phyloP scores from a whole-genome alignment of 768 basidiomycete genomes.

The Amanita molliuscula region DNA sequence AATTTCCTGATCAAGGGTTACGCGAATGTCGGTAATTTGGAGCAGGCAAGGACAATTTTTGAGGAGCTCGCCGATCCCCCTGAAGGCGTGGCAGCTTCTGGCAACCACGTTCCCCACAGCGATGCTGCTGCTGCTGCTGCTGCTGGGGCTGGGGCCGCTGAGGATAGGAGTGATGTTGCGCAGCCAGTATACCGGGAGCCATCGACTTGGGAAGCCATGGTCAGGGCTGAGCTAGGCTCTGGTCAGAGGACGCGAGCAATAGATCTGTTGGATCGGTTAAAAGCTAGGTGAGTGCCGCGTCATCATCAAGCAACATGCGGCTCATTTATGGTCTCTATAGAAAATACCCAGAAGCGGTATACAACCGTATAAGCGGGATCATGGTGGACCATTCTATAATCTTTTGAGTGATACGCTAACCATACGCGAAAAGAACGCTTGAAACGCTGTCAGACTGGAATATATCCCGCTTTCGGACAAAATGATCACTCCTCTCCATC shows the following conservation, averaged over 20 bases:
- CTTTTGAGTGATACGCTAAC: slow-evolving; percentile 18
- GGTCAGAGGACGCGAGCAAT: slow-evolving; percentile 65
- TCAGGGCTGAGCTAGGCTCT: slow-evolving; percentile 77
- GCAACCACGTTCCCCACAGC: slow-evolving; percentile 72
- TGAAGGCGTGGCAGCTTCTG: slow-evolving; percentile 75
- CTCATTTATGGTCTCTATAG: slow-evolving; percentile 19
- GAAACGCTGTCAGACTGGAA: no score
- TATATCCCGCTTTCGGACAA: no score
- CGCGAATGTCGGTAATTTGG: slow-evolving; percentile 58
- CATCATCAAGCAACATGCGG: not conserved
- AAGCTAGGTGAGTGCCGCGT: slow-evolving; percentile 44
- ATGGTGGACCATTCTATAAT: slow-evolving; percentile 60
- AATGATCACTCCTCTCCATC: no score
- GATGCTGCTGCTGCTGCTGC: slow-evolving; percentile 28
- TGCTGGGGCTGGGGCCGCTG: not conserved
- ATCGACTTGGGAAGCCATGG: slow-evolving; percentile 94
- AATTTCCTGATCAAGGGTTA: slow-evolving; percentile 75
- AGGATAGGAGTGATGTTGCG: slow-evolving; percentile 12
- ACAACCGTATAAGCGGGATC: slow-evolving; percentile 71
- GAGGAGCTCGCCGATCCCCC: slow-evolving; percentile 73
- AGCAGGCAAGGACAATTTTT: slow-evolving; percentile 67
- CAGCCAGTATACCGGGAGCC: slow-evolving; percentile 84
- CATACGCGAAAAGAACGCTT: no score
- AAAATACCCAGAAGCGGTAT: slow-evolving; percentile 71
- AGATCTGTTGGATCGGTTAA: slow-evolving; percentile 59